Evolutionary conservation across 1,284 basidiomycete species (phyloP).

Genomic region (Tausonia pullulans): DNA sequence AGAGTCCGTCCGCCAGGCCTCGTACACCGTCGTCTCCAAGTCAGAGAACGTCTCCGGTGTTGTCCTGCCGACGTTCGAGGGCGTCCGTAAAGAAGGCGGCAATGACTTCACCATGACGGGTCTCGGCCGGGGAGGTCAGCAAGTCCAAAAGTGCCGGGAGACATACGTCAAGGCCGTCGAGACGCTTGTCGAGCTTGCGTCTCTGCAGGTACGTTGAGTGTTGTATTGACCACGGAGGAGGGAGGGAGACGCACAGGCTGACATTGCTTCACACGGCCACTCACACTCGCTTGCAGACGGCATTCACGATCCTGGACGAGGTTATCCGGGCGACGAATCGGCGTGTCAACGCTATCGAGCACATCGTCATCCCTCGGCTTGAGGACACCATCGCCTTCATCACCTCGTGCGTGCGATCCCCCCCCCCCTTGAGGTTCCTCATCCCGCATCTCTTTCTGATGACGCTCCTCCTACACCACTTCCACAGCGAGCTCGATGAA

Average conservation of each 20-base stretch:
- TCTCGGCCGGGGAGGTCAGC: slow-evolving; percentile 91
- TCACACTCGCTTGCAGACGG: slow-evolving; percentile 50
- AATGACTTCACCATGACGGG: slow-evolving; percentile 97
- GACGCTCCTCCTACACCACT: not conserved
- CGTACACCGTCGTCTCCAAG: slow-evolving; percentile 85
- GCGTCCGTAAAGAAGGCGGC: slow-evolving; percentile 60
- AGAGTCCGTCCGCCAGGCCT: slow-evolving; percentile 55
- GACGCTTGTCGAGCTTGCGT: slow-evolving; percentile 93
- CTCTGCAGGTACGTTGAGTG: slow-evolving; percentile 44
- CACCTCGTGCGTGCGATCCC: slow-evolving; percentile 44
- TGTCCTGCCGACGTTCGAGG: slow-evolving; percentile 89
- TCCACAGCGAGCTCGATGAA: slow-evolving; percentile 65
- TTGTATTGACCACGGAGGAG: too few relatives aligned
- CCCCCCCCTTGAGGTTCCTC: not conserved
- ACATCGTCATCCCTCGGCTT: slow-evolving; percentile 88
- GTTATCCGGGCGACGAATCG: slow-evolving; percentile 97
- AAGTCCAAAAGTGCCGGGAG: slow-evolving; percentile 84
- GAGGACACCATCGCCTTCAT: slow-evolving; percentile 98
- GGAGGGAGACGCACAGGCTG: too few relatives aligned
- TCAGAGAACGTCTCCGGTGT: slow-evolving; percentile 99
- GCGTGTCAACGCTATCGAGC: slow-evolving; percentile 96
- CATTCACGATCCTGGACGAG: slow-evolving; percentile 97
- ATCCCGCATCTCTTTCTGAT: not conserved
- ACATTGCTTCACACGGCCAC: too few relatives aligned
- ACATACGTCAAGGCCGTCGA: slow-evolving; percentile 95